Conservation (phyloP, 1,284 basidiomycete genomes). For the Naganishia sp. region DNA sequence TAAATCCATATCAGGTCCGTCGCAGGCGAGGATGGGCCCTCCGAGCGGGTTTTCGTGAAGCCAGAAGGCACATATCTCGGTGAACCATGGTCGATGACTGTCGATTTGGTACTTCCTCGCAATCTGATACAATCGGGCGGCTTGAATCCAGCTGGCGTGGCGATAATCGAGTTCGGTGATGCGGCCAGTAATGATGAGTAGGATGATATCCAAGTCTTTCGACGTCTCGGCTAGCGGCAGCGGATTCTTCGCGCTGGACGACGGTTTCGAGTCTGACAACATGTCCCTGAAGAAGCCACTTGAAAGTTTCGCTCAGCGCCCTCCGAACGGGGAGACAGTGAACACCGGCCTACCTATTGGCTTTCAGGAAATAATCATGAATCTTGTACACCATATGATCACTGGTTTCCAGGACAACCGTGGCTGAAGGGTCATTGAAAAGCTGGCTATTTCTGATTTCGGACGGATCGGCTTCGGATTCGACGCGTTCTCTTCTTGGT, state of each 20-base stretch:
- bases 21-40: slow-evolving; percentile 1
- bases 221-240: not conserved
- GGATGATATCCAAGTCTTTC: slow-evolving; percentile 6
- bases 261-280: not conserved
- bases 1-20: slow-evolving; percentile 4
- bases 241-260: not conserved
- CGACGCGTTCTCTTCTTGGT: too few relatives aligned
- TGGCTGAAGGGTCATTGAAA: slow-evolving; percentile 10
- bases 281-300: slow-evolving; percentile 11
- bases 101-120: slow-evolving; percentile 22
- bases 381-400: slow-evolving; percentile 3
- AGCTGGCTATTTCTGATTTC: not conserved
- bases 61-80: slow-evolving; percentile 5
- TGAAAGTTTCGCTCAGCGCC: not conserved
- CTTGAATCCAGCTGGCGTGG: not conserved
- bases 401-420: slow-evolving; percentile 1
- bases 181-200: slow-evolving; percentile 4
- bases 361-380: slow-evolving; percentile 16
- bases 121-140: slow-evolving; percentile 1
- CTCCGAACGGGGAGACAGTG: not conserved
- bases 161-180: not conserved
- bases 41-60: not conserved
- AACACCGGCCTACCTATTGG: slow-evolving; percentile 3
- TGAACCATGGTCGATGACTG: slow-evolving; percentile 14
- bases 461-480: too few relatives aligned